Evolutionary conservation across 2,329 filamentous ascomycete genomes (phyloP).

Genomic region (Leptodontidium sp.): DNA sequence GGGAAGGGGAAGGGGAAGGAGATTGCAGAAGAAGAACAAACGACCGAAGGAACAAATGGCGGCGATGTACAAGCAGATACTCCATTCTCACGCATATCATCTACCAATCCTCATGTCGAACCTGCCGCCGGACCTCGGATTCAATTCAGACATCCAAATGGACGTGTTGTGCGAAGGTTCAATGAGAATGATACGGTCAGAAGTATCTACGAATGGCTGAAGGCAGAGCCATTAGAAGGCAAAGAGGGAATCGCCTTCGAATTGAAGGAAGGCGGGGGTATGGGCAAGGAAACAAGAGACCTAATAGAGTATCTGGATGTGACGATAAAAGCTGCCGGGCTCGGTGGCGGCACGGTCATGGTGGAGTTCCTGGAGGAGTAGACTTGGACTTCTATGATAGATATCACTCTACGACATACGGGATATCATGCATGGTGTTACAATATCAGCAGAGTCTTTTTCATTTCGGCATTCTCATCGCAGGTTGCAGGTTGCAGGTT

Average conservation of each 20-base stretch:
- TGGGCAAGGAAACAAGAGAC: conserved; percentile 73
- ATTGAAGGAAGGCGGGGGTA: conserved; percentile 67
- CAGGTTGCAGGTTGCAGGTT: not conserved
- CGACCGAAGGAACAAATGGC: conserved; percentile 47
- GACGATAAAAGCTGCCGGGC: conserved; percentile 80
- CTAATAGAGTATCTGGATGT: conserved; percentile 77
- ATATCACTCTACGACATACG: conserved; percentile 12
- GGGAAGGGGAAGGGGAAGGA: conserved; percentile 58
- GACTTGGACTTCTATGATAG: conserved; percentile 11
- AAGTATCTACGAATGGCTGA: conserved; percentile 95
- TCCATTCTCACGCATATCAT: conserved; percentile 76
- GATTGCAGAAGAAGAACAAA: conserved; percentile 49
- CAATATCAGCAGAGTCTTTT: conserved; percentile 25
- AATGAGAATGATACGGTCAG: conserved; percentile 76
- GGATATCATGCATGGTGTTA: conserved; percentile 22
- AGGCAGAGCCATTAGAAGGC: conserved; percentile 83
- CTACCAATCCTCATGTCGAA: conserved; percentile 77
- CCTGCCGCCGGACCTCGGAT: conserved; percentile 80
- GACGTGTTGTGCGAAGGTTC: conserved; percentile 89
- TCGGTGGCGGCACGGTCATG: conserved; percentile 96
- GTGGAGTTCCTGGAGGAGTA: conserved; percentile 79
- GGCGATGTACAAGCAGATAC: conserved; percentile 46
- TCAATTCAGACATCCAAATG: conserved; percentile 87
- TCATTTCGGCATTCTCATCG: conserved; percentile 16
- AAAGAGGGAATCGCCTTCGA: conserved; percentile 84